Evolutionary conservation across 2,329 filamentous ascomycete genomes (phyloP), one percentile per base, ranked within the genome.

Genomic region (Diaporthe vaccinii): DNA sequence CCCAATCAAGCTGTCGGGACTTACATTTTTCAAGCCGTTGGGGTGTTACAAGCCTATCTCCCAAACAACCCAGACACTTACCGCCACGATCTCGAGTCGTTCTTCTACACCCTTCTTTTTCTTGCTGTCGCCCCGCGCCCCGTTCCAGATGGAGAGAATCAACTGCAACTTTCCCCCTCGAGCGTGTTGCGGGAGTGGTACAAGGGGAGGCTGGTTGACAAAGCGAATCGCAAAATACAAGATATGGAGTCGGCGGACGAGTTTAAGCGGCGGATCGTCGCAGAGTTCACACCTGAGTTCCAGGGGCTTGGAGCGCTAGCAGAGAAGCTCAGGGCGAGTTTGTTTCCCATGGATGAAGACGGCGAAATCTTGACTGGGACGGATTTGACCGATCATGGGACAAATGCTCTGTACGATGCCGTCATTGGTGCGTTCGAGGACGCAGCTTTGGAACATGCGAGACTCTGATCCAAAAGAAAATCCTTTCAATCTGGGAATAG

Each of bases 1-100:
- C 80, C 68, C 79, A 76, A 41, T 53, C 61, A 84, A 75, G 75
- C 75, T 58, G 78, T 77, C 39, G 80, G 82, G 53, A 84, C 79
- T 41, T 80, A 82, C 76, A 76, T 82, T 59, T 84, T 83, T 62
- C 85, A 84, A 79, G 82, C 81, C 0, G 80, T 83, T 44, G 80
- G 82, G 69, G 81, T 85, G 39, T 28, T 62, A 22, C 59, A 31
- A 17, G 59, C 59, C 59, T 46, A 46, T 14, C 75, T 85, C 10
- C 67, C 77, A n/a, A 78, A 75, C 10, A 75, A 77, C 5, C 75
- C 79, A 44, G 80, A 84, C 72, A 84, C 79, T 28, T 84, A 82
- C 79, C 59, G 39, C 59, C 76, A 78, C 59, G 77, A 77, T 61
- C 74, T 79, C 10, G 78, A 79, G 73, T 77, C 76, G 1, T 76